Evolutionary conservation across 2,329 filamentous ascomycete species (phyloP), one percentile per base, ranked within the genome.

Genomic region (Myriosclerotinia duriaeana): DNA sequence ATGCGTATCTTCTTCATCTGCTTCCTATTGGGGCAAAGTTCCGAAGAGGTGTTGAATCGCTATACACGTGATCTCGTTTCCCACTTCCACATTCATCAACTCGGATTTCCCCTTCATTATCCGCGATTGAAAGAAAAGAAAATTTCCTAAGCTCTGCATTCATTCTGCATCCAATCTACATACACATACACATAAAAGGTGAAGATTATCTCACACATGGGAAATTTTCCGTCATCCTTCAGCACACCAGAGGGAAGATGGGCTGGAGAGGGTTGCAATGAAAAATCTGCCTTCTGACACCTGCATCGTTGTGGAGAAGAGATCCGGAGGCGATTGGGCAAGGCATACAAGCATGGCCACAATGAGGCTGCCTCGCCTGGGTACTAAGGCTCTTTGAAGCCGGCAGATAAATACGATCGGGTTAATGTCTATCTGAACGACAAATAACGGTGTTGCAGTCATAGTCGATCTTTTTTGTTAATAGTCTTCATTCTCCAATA

Each of bases 91-190:
- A 38, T 48, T n/a, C 15, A 46, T 56, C 40, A 36, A 55, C 34
- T 65, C 62, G 62, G 62, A 65, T 65, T 59, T 58, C 62, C 62
- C 62, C 62, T 38, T 50, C 40, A 8, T 52, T 2, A 44, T 58
- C 62, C 52, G 58, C 58, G 42, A 58, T 58, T 40, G 62, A 50
- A 15, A 59, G 42, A 58, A 50, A 15, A 59, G 42, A 59, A 58
- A 65, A 26, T 7, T 3, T 56, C 53, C 62, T 56, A 12, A 52
- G 6, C 34, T 36, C 26, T 36, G 56, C 56, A 60, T 60, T 30
- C 44, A 50, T 6, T 48, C 22, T 59, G 60, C 60, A 54, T 53
- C 40, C 36, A 40, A 63, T 54, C 34, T 46, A 50, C 48, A 63
- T 40, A 40, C 38, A 8, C 11, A 40, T 26, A n/a, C 44, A 14